Percentiles rank a stretch among this genome's conserved stretches.
Conservation (phyloP, 805 yeast genomes). For the Scheffersomyces ergatensis region DNA sequence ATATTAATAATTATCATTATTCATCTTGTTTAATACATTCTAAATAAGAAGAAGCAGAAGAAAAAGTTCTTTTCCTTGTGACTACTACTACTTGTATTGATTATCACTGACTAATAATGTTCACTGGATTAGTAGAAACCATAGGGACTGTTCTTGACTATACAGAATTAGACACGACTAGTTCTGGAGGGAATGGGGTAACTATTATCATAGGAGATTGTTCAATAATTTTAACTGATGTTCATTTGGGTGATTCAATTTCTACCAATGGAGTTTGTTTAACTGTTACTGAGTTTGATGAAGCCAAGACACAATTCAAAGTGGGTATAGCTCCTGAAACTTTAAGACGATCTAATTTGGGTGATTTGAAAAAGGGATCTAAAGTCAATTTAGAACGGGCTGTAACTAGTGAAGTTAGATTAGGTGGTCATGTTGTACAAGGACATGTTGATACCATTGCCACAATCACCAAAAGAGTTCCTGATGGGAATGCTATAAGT, state of each 20-base stretch:
- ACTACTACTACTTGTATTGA: not conserved
- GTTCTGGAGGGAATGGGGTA: slow-evolving; percentile 71
- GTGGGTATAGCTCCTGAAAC: slow-evolving; percentile 96
- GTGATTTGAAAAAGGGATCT: slow-evolving; percentile 52
- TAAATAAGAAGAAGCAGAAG: too few species aligned
- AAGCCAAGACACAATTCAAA: slow-evolving; percentile 54
- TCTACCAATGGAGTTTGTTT: slow-evolving; percentile 87
- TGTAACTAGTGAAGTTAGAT: slow-evolving; percentile 73
- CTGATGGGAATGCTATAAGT: slow-evolving; percentile 75
- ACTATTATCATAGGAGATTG: slow-evolving; percentile 67
- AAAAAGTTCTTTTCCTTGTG: not conserved
- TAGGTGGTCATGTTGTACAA: slow-evolving; percentile 97
- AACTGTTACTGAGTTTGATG: slow-evolving; percentile 80
- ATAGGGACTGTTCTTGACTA: slow-evolving; percentile 66
- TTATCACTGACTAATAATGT: too few species aligned
- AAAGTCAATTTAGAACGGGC: slow-evolving; percentile 92
- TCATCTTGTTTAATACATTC: too few species aligned
- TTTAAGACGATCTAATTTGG: slow-evolving; percentile 74
- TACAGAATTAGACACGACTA: slow-evolving; percentile 43
- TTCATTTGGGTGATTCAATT: slow-evolving; percentile 91
- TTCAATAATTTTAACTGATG: slow-evolving; percentile 63
- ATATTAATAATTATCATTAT: too few species aligned
- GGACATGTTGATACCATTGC: slow-evolving; percentile 97
- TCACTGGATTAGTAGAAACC: slow-evolving; percentile 89
- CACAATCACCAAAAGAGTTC: slow-evolving; percentile 44